Evolutionary conservation across 495 filamentous ascomycete species (phyloP), one percentile per base, ranked within the genome.

Genomic region (Annulohypoxylon maeteangense): DNA sequence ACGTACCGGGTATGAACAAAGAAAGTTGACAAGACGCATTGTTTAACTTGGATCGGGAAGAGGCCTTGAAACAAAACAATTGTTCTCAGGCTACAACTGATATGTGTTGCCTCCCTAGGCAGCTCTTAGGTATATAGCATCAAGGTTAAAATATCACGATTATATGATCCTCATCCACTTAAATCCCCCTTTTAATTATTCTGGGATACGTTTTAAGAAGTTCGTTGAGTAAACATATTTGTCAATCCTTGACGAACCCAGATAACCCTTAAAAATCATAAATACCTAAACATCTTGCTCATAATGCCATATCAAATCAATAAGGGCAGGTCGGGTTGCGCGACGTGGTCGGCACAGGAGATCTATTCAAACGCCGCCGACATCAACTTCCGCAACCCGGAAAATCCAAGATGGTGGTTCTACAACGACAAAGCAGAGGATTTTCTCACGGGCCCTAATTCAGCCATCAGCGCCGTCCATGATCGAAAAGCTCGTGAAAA

Each of bases 401-500:
- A 32, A 11, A 2, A 10, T 5, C 61, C 50, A 22, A 8, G 3
- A 7, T 64, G 38, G 36, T 65, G 63, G 63, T 59, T 32, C 42
- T 1, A 27, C n/a, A 29, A 25, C 12, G 44, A 38, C 4, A 38
- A 18, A 4, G 31, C 6, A 11, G 50, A 50, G 0, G 16, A 59
- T 4, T 67, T 56, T 32, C 45, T 67, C 32, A 2, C 14, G 32
- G 44, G 22, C 23, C 8, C 29, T 1, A n/a, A 51, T 1, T 22
- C 42, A 20, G 22, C 14, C 1, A 42, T 53, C 16, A 38, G 31
- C 14, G 20, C 40, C 20, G 34, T 48, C 44, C 1, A 20, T 2
- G 3, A 58, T 4, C 5, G 53, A 1, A 3, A 11, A 2, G n/a
- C 44, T n/a, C 7, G 23, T 14, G n/a, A 27, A 10, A 16, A 8